These are phyloP conservation scores for Penicillium steckii DNA, from an alignment of 495 filamentous ascomycete genomes.

Conservation along the genomic window DNA sequence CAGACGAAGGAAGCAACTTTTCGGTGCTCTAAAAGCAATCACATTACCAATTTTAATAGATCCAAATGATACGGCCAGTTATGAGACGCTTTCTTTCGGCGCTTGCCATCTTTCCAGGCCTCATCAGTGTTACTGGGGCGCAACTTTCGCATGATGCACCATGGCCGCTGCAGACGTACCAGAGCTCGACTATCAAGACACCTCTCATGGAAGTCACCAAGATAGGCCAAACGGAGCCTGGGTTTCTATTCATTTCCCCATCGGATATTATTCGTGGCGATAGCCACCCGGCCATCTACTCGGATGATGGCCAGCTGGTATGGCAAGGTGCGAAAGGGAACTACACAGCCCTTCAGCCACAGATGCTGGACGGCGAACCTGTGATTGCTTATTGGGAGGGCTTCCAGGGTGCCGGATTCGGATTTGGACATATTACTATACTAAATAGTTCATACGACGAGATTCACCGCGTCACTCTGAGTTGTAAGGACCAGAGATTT, in stretches of 20 bases:
- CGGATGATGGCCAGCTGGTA: not conserved
- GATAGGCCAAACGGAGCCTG: conserved; percentile 25
- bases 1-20: too few relatives aligned
- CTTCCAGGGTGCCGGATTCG: not conserved
- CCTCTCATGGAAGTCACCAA: conserved; percentile 27
- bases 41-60: too few relatives aligned
- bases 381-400: not conserved
- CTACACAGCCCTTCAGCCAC: not conserved
- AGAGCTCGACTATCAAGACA: conserved; percentile 19
- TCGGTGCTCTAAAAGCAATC: too few relatives aligned
- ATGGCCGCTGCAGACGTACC: conserved; percentile 21
- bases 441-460: not conserved
- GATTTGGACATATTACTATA: not conserved
- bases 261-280: not conserved
- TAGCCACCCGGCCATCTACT: conserved; percentile 21
- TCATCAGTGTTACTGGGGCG: too few relatives aligned
- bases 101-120: too few relatives aligned
- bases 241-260: conserved; percentile 25
- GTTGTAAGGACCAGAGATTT: not conserved
- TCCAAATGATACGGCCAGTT: too few relatives aligned
- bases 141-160: not conserved
- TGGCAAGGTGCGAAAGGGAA: not conserved
- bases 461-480: too few relatives aligned
- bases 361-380: not conserved
- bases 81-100: too few relatives aligned